Evolutionary conservation across 306 rosid genomes (phyloP).

Genomic region (Prunus salicina): DNA sequence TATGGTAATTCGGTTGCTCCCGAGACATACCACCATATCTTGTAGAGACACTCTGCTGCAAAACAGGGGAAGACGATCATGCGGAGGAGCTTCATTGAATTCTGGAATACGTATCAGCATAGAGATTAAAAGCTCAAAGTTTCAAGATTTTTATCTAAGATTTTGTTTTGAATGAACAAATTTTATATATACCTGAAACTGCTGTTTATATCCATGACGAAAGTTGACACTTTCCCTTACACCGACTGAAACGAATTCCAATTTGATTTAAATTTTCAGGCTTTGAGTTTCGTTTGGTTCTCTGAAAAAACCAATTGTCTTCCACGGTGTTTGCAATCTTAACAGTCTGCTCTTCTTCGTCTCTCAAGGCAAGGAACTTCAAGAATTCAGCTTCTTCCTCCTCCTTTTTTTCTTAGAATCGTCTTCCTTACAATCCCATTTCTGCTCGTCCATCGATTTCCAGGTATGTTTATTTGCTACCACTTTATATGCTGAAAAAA

Average conservation of each 20-base stretch:
- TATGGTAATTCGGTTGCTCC: conserved; percentile 62
- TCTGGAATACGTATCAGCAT: conserved; percentile 36
- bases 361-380: conserved; percentile 17
- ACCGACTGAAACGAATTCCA: neutral
- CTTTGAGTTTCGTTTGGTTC: neutral
- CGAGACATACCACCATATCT: conserved; percentile 83
- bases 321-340: conserved; percentile 32
- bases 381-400: conserved; percentile 9
- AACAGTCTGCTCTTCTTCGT: conserved; percentile 21
- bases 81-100: conserved; percentile 54
- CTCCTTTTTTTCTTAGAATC: conserved; percentile 1
- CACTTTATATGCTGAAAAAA: neutral
- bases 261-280: neutral
- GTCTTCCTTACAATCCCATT: conserved; percentile 19
- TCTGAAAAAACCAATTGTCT: conserved; percentile 4
- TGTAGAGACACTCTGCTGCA: conserved; percentile 59
- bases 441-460: conserved; percentile 30
- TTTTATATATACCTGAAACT: conserved; percentile 50
- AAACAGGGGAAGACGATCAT: conserved; percentile 58
- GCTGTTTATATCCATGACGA: conserved; percentile 49
- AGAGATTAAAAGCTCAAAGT: neutral
- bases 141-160: neutral
- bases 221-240: neutral
- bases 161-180: neutral
- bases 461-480: conserved; percentile 30